Evolutionary conservation across 2,329 filamentous ascomycete genomes (phyloP), one percentile per base, ranked within the genome.

Genomic region (Eutypella sp.): DNA sequence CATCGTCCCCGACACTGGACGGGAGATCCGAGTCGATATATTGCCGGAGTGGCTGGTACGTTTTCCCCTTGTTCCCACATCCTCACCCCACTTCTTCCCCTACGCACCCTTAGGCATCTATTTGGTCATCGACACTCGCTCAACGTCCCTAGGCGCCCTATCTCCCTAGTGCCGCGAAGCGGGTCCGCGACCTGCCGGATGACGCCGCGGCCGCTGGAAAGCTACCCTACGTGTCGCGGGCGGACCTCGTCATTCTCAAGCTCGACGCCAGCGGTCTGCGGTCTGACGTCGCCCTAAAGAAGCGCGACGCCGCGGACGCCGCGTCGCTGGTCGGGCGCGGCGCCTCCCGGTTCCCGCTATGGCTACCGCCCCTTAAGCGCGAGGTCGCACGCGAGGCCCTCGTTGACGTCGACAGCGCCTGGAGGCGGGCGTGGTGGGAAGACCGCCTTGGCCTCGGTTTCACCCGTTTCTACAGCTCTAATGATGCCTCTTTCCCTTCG

Each of bases 1-100:
- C 41, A 44, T 41, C 10, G 47, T 47, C 36, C 54, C 52, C 3
- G 31, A 16, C 31, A 18, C 11, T 3, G 56, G 57, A 2, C 45
- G 47, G 24, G 49, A 51, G 19, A 52, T 60, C 13, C 49, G 46
- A 20, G 45, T 61, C n/a, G 53, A 57, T 13, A 55, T 61, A 15
- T 51, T 47, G 20, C 50, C 53, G 4, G 48, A 55, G 46, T 58
- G 56, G 51, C 49, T 50, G 8, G 59, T 61, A 57, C 52, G 59
- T 45, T 45, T 8, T 31, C 19, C 18, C 36, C 3, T 9, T 16
- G 15, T 34, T n/a, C n/a, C n/a, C n/a, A n/a, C n/a, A n/a, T n/a
- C n/a, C n/a, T n/a, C n/a, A n/a, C n/a, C n/a, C n/a, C 31, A 16
- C 15, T 16, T 34, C 5, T 16, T 9, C 15, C 4, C 18, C 18